Conservation (phyloP, 129 eudicot species). For the Escallonia herrerae region DNA sequence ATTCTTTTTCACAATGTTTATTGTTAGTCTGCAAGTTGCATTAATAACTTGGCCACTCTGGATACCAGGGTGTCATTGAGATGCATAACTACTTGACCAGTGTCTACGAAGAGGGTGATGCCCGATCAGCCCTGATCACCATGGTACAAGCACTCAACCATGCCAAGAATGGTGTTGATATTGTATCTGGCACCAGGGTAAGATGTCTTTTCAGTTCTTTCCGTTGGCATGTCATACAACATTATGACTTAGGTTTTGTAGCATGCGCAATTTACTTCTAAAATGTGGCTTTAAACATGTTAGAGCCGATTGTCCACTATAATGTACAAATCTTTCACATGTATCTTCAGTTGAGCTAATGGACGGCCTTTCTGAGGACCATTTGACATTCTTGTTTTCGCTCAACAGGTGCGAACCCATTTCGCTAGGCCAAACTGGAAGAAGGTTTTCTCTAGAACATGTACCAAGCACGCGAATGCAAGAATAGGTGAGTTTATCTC, state of each 20-base stretch:
- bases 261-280: neutral
- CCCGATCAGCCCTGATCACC: conserved; percentile 94
- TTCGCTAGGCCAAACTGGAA: conserved; percentile 98
- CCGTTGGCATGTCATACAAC: neutral
- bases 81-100: conserved; percentile 97
- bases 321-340: neutral
- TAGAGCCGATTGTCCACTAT: neutral
- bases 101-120: conserved; percentile 98
- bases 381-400: neutral
- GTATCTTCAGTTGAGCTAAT: neutral
- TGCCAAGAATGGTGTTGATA: conserved; percentile 97
- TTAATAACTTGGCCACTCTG: neutral
- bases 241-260: neutral
- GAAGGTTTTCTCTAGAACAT: conserved; percentile 70
- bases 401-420: conserved; percentile 78
- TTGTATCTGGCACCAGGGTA: conserved; percentile 97
- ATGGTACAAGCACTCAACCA: conserved; percentile 98
- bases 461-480: conserved; percentile 78
- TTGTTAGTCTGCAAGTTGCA: neutral
- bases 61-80: conserved; percentile 85
- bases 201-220: conserved; percentile 5
- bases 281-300: neutral
- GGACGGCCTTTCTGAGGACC: neutral
- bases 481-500: conserved; percentile 65
- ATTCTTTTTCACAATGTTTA: neutral